Conservation (phyloP, 768 basidiomycete species). For the Paxillus rubicundulus region DNA sequence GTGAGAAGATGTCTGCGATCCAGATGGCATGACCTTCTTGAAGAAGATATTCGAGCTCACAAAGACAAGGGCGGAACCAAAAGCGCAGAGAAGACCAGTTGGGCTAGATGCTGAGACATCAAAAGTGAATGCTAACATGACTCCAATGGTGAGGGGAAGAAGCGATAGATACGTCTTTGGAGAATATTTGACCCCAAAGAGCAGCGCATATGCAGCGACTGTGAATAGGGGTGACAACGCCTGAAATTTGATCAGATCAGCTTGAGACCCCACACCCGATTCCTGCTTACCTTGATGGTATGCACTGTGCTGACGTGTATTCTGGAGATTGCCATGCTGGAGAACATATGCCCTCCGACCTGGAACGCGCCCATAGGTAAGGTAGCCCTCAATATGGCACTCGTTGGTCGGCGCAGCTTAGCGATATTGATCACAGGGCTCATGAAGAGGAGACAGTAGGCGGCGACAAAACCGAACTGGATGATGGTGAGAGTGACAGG, state of each 20-base stretch:
- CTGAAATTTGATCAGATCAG: slow-evolving; percentile 40
- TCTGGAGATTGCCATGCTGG: slow-evolving; percentile 93
- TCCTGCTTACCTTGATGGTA: slow-evolving; percentile 84
- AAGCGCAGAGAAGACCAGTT: slow-evolving; percentile 88
- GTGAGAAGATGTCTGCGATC: slow-evolving; percentile 50
- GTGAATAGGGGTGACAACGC: slow-evolving; percentile 97
- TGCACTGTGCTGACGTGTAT: slow-evolving; percentile 98
- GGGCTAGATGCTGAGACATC: slow-evolving; percentile 86
- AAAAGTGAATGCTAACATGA: slow-evolving; percentile 96
- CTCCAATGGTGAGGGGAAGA: slow-evolving; percentile 91
- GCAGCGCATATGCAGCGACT: slow-evolving; percentile 88
- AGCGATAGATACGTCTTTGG: slow-evolving; percentile 88
- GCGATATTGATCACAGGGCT: slow-evolving; percentile 67
- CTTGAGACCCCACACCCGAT: neutral
- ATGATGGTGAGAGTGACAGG: slow-evolving; percentile 97
- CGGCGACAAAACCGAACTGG: slow-evolving; percentile 93
- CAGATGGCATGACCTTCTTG: slow-evolving; percentile 92
- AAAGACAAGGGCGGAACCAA: slow-evolving; percentile 95
- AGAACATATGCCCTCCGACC: slow-evolving; percentile 96
- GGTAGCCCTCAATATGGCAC: slow-evolving; percentile 71
- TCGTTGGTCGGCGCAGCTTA: slow-evolving; percentile 67
- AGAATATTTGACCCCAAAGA: slow-evolving; percentile 94
- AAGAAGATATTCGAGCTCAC: slow-evolving; percentile 99
- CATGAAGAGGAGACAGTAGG: slow-evolving; percentile 84
- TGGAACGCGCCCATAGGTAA: slow-evolving; percentile 97